phyloP scores from a whole-genome alignment of 805 yeast genomes.

The Candida dendrica region DNA sequence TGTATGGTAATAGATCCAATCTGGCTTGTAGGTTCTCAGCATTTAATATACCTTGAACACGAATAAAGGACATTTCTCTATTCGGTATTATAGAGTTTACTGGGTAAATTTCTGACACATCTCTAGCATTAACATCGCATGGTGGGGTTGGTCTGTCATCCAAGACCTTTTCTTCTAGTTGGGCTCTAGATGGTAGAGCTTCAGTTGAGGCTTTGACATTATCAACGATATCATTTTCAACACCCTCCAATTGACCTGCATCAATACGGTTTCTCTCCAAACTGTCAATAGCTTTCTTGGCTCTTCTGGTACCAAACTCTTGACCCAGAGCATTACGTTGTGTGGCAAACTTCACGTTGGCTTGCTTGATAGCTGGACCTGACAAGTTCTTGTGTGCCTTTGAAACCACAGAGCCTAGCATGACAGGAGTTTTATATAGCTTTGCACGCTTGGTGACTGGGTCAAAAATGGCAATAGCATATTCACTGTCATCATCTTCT shows the following conservation, averaged over 20 bases:
- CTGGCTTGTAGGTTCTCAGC: conserved; percentile 45
- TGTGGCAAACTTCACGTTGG: conserved; percentile 37
- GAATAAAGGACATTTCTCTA: conserved; percentile 54
- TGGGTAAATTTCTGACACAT: conserved; percentile 79
- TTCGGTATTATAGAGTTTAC: conserved; percentile 61
- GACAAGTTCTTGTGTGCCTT: conserved; percentile 46
- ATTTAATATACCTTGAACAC: conserved; percentile 53
- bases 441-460: conserved; percentile 57
- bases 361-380: conserved; percentile 61
- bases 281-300: conserved; percentile 82
- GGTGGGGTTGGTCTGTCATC: conserved; percentile 80
- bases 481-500: conserved; percentile 33
- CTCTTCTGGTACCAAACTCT: conserved; percentile 95
- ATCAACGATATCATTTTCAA: conserved; percentile 78
- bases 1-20: conserved; percentile 55
- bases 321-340: conserved; percentile 87
- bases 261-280: conserved; percentile 81
- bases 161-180: conserved; percentile 48
- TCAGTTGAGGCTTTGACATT: conserved; percentile 64
- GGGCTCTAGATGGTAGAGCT: conserved; percentile 64
- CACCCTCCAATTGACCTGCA: conserved; percentile 65
- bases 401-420: conserved; percentile 58
- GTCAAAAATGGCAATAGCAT: conserved; percentile 75
- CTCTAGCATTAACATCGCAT: conserved; percentile 70
- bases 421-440: conserved; percentile 54